phyloP scores from a whole-genome alignment of 1,139 yeast species.

The Magnusiomyces magnusii region DNA sequence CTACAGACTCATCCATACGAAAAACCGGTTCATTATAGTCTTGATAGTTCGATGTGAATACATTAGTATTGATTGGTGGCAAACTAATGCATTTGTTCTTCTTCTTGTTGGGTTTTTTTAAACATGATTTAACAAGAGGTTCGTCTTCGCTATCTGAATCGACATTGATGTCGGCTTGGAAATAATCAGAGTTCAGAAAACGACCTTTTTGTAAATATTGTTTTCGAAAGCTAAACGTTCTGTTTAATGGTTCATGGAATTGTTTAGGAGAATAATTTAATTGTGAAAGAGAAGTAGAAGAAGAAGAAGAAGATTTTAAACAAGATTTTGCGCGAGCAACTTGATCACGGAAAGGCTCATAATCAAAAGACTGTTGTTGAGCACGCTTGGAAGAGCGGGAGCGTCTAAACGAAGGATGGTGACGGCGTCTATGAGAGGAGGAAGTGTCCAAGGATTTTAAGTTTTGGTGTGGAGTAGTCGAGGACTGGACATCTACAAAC shows the following conservation, averaged over 20 bases:
- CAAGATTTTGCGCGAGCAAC: background rate
- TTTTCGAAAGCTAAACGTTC: background rate
- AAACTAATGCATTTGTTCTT: background rate
- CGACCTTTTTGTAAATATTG: background rate
- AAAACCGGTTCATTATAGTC: background rate
- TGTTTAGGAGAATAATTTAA: too few species aligned
- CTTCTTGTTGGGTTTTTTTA: background rate
- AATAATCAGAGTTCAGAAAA: background rate
- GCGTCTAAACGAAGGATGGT: background rate
- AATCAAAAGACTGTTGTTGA: background rate
- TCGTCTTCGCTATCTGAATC: background rate
- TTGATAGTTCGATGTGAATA: background rate
- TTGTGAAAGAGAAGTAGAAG: background rate
- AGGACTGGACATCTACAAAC: background rate
- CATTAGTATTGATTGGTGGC: background rate
- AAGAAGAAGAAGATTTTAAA: background rate
- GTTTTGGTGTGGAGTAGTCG: too few species aligned
- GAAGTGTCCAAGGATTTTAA: background rate
- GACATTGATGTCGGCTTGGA: background rate
- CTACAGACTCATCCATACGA: background rate
- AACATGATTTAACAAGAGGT: background rate
- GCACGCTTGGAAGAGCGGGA: background rate
- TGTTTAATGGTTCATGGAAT: background rate
- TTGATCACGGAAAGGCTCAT: background rate
- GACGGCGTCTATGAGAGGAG: background rate